Conservation (phyloP, 1,284 basidiomycete species). For the Xerocomus nothofagi region DNA sequence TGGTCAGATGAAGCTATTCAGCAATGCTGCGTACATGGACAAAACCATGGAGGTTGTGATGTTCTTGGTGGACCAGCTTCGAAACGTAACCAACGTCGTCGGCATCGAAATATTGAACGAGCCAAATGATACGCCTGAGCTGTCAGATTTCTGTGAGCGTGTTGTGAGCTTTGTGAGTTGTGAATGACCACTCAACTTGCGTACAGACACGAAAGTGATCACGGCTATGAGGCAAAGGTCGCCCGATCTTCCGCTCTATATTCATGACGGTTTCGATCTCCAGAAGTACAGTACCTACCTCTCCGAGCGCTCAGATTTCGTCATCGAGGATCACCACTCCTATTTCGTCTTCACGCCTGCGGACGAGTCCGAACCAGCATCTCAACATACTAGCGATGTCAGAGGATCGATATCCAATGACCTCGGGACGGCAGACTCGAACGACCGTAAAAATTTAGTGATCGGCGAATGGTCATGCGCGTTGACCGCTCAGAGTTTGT, state of each 20-base stretch:
- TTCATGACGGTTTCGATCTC: constrained; percentile 76
- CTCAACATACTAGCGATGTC: constrained; percentile 51
- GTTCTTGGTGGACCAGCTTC: constrained; percentile 57
- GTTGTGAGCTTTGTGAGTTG: not conserved
- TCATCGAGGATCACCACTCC: constrained; percentile 77
- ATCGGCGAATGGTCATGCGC: constrained; percentile 77
- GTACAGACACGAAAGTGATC: constrained; percentile 23
- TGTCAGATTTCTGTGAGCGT: constrained; percentile 55
- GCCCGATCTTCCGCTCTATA: constrained; percentile 62
- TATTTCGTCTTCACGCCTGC: constrained; percentile 65
- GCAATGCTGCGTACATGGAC: constrained; percentile 47
- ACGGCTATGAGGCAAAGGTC: constrained; percentile 26
- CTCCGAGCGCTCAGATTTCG: constrained; percentile 60
- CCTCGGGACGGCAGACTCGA: constrained; percentile 41
- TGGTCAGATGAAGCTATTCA: constrained; percentile 57
- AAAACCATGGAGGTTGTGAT: constrained; percentile 61
- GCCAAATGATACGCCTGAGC: constrained; percentile 48
- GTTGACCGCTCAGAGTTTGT: constrained; percentile 56
- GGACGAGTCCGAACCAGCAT: constrained; percentile 47
- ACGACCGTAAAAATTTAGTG: constrained; percentile 59
- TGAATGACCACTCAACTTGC: not conserved
- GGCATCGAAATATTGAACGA: constrained; percentile 81
- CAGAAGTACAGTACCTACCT: constrained; percentile 56
- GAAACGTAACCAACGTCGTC: constrained; percentile 68
- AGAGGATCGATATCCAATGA: constrained; percentile 41